Percentiles rank a stretch among this genome's conserved stretches.
Conservation (phyloP, 345 rosid species). For the Hibiscus syriacus region DNA sequence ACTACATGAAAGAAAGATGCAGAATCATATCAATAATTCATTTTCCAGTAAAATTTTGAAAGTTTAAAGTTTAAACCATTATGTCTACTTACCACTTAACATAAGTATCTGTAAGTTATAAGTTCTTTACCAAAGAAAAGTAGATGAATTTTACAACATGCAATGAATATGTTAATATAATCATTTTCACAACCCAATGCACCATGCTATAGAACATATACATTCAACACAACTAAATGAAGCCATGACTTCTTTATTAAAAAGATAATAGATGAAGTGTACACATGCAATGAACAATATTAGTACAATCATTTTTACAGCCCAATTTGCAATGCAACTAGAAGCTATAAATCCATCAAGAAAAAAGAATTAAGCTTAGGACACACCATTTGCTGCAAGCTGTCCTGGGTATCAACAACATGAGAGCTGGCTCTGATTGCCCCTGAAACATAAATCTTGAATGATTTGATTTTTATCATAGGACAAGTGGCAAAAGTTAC, state of each 20-base stretch:
- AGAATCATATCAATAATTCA: neutral
- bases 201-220: neutral
- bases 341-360: constrained; percentile 10
- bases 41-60: neutral
- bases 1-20: neutral
- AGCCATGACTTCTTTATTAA: constrained; percentile 9
- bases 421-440: constrained; percentile 30
- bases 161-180: neutral
- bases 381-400: constrained; percentile 48
- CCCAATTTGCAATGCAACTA: neutral
- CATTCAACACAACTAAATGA: neutral
- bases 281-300: neutral
- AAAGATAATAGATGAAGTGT: neutral
- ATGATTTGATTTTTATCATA: neutral
- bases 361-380: neutral
- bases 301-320: neutral
- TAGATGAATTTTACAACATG: neutral
- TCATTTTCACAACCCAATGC: neutral
- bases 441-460: constrained; percentile 25
- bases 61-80: neutral
- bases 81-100: neutral
- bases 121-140: neutral
- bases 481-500: neutral
- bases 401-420: constrained; percentile 38
- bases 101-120: neutral